A percentile compares a stretch with the other conserved stretches of the same genome.
Evolutionary conservation across 805 yeast genomes (phyloP).

Genomic region (Tetrapisispora namnaoensis): DNA sequence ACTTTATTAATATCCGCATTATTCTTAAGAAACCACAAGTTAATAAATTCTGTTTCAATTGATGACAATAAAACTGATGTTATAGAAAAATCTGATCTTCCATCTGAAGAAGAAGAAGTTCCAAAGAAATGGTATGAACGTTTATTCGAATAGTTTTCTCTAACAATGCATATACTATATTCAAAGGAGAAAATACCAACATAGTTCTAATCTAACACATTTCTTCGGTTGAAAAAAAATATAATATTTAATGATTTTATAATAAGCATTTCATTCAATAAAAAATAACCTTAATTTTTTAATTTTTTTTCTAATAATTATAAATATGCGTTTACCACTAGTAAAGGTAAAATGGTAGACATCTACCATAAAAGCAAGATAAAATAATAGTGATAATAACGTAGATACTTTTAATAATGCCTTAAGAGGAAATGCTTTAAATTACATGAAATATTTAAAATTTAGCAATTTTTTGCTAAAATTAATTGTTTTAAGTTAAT

Average conservation of each 20-base stretch:
- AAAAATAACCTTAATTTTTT: neutral
- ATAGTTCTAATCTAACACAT: neutral
- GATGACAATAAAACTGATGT: neutral
- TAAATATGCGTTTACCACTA: no score
- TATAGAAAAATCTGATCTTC: neutral
- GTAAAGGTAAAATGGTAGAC: no score
- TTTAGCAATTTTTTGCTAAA: neutral
- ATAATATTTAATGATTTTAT: no score
- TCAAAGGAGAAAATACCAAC: neutral
- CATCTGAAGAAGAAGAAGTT: neutral
- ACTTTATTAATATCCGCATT: slow-evolving; percentile 41
- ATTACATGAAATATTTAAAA: neutral
- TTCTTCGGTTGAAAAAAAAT: neutral
- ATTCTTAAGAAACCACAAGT: slow-evolving; percentile 43
- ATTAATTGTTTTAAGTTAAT: neutral
- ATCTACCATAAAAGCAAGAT: neutral
- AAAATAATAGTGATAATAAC: neutral
- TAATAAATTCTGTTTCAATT: slow-evolving; percentile 21
- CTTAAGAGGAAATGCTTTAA: neutral
- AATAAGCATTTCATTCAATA: neutral
- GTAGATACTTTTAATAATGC: neutral
- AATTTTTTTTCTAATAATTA: no score
- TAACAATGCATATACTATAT: neutral
- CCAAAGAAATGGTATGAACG: slow-evolving; percentile 2
- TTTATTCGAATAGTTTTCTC: neutral